Conservation (phyloP, 306 rosid species). For the Cucurbita argyrosperma region DNA sequence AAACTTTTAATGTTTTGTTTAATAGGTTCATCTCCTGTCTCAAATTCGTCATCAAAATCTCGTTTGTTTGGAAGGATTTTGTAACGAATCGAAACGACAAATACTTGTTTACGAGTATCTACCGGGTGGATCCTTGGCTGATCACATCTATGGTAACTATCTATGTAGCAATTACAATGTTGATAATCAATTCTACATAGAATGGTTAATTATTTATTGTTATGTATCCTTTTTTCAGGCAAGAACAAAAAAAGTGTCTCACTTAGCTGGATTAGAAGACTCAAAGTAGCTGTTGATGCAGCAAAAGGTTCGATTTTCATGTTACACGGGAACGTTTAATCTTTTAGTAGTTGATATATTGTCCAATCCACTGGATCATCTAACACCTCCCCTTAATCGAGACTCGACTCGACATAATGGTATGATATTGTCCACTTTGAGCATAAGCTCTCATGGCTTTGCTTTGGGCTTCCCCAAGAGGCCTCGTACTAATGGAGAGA, state of each 20-base stretch:
- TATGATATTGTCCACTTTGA: too few relatives aligned
- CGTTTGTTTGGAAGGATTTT: conserved; percentile 81
- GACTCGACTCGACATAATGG: too few relatives aligned
- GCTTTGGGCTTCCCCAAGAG: too few relatives aligned
- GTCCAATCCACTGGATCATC: too few relatives aligned
- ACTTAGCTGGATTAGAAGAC: conserved; percentile 83
- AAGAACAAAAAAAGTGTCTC: conserved; percentile 34
- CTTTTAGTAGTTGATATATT: too few relatives aligned
- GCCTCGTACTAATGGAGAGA: too few relatives aligned
- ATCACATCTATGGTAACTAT: conserved; percentile 64
- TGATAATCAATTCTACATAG: background rate
- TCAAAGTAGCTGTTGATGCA: conserved; percentile 90
- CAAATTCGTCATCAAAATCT: conserved; percentile 79
- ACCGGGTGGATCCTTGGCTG: conserved; percentile 82
- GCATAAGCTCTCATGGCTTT: too few relatives aligned
- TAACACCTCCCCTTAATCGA: too few relatives aligned
- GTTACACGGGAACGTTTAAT: too few relatives aligned
- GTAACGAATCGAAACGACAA: conserved; percentile 80
- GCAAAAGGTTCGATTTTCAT: conserved; percentile 47
- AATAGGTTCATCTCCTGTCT: conserved; percentile 64
- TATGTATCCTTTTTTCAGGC: conserved; percentile 23
- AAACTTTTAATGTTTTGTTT: background rate
- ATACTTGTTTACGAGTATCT: conserved; percentile 86
- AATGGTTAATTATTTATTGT: background rate
- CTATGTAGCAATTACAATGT: background rate